These are phyloP conservation scores for Nemania sp. DNA, from an alignment of 2,329 filamentous ascomycete genomes.

Conservation along the genomic window DNA sequence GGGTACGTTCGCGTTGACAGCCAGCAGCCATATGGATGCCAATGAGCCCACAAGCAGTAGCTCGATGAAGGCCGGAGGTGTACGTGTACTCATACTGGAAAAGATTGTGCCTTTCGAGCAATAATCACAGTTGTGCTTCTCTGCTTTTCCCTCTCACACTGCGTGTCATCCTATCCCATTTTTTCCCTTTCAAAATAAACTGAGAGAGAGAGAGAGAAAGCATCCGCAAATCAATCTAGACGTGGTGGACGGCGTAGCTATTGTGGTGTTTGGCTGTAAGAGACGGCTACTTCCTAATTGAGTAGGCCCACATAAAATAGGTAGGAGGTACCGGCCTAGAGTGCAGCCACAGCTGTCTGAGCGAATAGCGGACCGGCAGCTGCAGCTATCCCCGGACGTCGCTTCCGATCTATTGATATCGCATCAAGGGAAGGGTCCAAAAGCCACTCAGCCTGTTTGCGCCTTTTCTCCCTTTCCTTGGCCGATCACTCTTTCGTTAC, in stretches of 20 bases:
- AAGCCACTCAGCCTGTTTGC: conserved; percentile 7
- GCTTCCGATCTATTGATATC: background rate
- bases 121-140: no score
- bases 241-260: no score
- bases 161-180: no score
- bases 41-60: conserved; percentile 10
- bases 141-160: no score
- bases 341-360: conserved; percentile 6
- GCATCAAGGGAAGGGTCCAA: no score
- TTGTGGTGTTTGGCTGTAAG: background rate
- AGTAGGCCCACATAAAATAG: no score
- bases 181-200: no score
- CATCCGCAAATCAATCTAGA: no score
- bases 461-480: background rate
- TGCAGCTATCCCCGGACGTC: conserved; percentile 23
- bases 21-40: conserved; percentile 43
- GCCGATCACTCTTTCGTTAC: conserved; percentile 20
- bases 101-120: no score
- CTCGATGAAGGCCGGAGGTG: conserved; percentile 15
- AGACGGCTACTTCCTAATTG: conserved; percentile 15
- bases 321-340: no score
- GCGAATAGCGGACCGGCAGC: background rate
- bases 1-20: conserved; percentile 47
- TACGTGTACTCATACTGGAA: conserved; percentile 23
- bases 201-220: no score